These are phyloP conservation scores for Ampelomyces quisqualis DNA, from an alignment of 2,329 filamentous ascomycete species.

Conservation along the genomic window DNA sequence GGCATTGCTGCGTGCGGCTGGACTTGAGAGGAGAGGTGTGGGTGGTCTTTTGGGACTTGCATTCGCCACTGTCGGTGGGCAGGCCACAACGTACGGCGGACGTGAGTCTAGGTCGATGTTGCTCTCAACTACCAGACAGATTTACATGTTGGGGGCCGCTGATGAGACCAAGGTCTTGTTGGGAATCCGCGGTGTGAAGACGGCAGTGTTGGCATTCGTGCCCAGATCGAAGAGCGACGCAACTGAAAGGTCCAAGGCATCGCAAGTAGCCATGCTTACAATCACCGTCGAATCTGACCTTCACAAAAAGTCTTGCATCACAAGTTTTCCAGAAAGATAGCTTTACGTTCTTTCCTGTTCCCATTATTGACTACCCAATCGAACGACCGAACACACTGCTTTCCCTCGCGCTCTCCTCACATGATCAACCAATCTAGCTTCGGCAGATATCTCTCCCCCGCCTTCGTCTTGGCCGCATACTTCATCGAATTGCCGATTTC, in stretches of 20 bases:
- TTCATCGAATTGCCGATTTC: constrained; percentile 9
- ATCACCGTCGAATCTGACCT: no score
- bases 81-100: neutral
- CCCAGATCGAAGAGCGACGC: no score
- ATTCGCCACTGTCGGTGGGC: neutral
- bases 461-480: constrained; percentile 8
- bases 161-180: no score
- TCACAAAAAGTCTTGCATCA: no score
- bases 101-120: constrained; percentile 2
- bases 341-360: no score
- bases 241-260: no score
- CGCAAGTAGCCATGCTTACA: no score
- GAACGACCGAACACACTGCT: neutral
- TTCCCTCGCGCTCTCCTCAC: neutral
- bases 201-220: no score
- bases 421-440: neutral
- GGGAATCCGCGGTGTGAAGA: neutral
- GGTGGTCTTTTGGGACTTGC: neutral
- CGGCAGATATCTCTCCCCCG: constrained; percentile 6
- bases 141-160: no score
- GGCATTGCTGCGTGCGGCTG: constrained; percentile 1
- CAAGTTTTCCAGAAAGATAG: no score
- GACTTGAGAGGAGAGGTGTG: constrained; percentile 2
- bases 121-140: no score
- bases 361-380: no score